Base-by-base conservation (phyloP, 352 stramenopile genomes). In the Thalassiosira mediterranea region DNA sequence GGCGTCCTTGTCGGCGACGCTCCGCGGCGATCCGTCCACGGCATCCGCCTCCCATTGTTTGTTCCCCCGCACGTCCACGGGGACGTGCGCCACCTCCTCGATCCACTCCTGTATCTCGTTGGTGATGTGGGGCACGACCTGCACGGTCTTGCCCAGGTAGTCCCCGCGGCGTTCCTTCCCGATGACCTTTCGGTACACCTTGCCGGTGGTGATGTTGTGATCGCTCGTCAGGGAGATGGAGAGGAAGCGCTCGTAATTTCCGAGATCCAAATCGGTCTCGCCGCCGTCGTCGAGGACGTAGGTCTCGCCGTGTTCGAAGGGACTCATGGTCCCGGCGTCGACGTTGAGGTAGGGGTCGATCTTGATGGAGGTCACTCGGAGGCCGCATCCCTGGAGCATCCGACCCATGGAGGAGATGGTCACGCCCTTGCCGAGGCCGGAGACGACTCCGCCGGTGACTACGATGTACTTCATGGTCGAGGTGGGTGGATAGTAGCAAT, bases 131-230 rank as follows among this genome's bases (percentile, higher is more conserved):
- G 90, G 88, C 13, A 95, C 89, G n/a, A 95, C 89, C 80, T 98
- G 96, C 29, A 99, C 97, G 10, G 97, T 99, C 88, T 99, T 99
- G 68, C 97, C 97, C 15, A 99, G 86, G 88, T 99, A 99, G 82
- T 99, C 96, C 8, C 97, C 97, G 28, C 94, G 88, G 48, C 97
- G 91, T 84, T 99, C 97, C 69, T 96, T 95, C 63, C 96, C 85
- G 52, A 99, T 97, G 59, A 99, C 97, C 49, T 97, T 87, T 51
- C 96, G 89, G 90, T 98, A 98, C 1, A 98, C 90, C 81, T 99
- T 99, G 51, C 97, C 97, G n/a, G 97, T 99, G 4, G 97, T 99
- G 81, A 99, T 98, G 90, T 99, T 99, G 89, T 99, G 95, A 83
- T 99, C 95, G 40, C 60, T 82, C 56, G 95, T 97, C 72, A 98